Base-by-base conservation (phyloP, 495 filamentous ascomycete species). In the Penicillium coprophilum region DNA sequence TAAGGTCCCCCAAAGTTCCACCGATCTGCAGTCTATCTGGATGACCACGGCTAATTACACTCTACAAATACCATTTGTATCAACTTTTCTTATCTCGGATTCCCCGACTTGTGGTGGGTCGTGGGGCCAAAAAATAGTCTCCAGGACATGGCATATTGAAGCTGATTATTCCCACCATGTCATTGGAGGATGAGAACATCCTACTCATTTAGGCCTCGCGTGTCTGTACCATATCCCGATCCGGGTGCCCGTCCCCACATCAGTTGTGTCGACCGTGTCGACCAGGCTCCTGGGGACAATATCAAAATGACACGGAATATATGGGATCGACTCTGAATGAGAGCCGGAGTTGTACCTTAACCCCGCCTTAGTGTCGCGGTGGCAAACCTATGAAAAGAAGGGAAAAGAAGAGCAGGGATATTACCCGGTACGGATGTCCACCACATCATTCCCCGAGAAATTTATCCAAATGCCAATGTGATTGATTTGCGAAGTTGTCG, bases 21-120 rank as follows among this genome's bases (percentile, higher is more conserved):
- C 48, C 48, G 48, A 51, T 51, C 48, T 51, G 48, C 48, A 39
- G 36, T 27, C 23, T 30, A 28, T 40, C 19, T 36, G 11, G 13
- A 52, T 52, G 24, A 52, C 50, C 49, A 51, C 34, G 49, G 49
- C 13, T 51, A 49, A 49, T 49, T 49, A 38, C 34, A 38, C n/a
- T 38, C 34, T 38, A 36, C 24, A 27, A 27, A 49, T 49, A n/a
- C 23, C 34, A 30, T 40, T 52, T 36, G 30, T 52, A 52, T 52
- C 50, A 28, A 28, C 28, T 20, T 17, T 46, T 38, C 32, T 49
- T 49, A 48, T 49, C 46, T 49, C 4, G 20, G 40, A 43, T 51
- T 21, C 23, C 48, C 48, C 48, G 31, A 32, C 28, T 48, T 48
- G 23, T 1, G 21, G 48, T 38, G 48, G 32, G 9, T 19, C 17